Base-by-base conservation (phyloP, 768 basidiomycete species). In the Tricholoma bakamatsutake region DNA sequence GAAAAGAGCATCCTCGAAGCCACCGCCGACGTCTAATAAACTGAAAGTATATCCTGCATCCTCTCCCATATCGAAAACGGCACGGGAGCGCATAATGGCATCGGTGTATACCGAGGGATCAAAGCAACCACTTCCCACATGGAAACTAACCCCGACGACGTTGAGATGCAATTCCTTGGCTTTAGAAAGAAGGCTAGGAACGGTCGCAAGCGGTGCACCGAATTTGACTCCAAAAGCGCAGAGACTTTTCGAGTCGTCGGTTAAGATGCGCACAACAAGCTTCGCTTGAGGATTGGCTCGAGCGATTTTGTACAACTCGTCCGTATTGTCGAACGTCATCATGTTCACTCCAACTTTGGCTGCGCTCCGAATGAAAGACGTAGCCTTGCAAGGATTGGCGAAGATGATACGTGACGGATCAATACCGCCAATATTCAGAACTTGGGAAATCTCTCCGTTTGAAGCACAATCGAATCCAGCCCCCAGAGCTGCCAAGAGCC, bases 311-410 rank as follows among this genome's bases (percentile, higher is more conserved):
- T 88, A 81, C 15, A 99, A 76, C 69, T 99, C 97, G 73, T 99
- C 97, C 39, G 82, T 81, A 71, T 98, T 99, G 76, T 99, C 97
- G 68, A 99, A 99, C 5, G 96, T 98, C 96, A 98, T 97, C 74
- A 81, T 85, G 66, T 92, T 81, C 52, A 98, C 95, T 18, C 89
- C 85, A 31, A 76, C 71, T 62, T 80, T 84, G 40, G 85, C 85
- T 13, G 97, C 90, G 62, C 84, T 82, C 49, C 94, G 89, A 64
- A 99, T 80, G 75, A 95, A 98, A 0, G 93, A 96, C 10, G 83
- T 79, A 2, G 97, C 91, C 74, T 99, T 99, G 86, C 97, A 98
- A 0, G 97, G 97, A 73, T 99, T 99, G 60, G 97, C 97, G 65
- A 93, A 99, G 67, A 98, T 92, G 77, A 99, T 89, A 56, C 88